Conservation (phyloP, 2,329 filamentous ascomycete genomes). For the Pseudogymnoascus sp. region DNA sequence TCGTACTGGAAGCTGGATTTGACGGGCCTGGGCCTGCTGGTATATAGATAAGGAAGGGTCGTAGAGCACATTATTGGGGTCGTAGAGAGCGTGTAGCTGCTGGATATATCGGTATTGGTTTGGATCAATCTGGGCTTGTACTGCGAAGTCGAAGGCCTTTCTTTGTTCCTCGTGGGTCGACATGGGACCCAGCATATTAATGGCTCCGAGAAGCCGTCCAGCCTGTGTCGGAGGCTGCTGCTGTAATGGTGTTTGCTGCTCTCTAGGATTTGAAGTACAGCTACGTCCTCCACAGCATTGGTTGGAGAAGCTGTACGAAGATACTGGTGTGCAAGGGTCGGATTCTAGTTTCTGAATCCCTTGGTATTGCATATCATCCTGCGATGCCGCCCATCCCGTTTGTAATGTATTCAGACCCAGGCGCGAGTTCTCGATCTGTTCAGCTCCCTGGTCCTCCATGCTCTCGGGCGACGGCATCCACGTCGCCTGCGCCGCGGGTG, state of each 20-base stretch:
- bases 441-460: neutral
- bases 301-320: neutral
- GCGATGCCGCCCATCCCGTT: neutral
- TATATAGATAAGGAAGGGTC: neutral
- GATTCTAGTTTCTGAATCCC: neutral
- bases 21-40: neutral
- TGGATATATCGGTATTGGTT: neutral
- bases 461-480: slow-evolving; percentile 1
- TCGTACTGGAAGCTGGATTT: neutral
- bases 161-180: neutral
- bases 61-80: neutral
- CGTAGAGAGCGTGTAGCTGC: neutral
- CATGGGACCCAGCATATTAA: neutral
- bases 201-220: neutral
- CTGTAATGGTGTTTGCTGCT: neutral
- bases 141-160: neutral
- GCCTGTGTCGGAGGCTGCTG: neutral
- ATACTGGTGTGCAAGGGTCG: neutral
- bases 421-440: neutral
- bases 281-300: neutral
- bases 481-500: neutral
- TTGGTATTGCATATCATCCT: neutral
- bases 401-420: neutral
- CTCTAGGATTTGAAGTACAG: neutral
- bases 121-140: neutral